Evolutionary conservation across 2,329 filamentous ascomycete genomes (phyloP), one percentile per base, ranked within the genome.

Genomic region (Sarocladiaceae sp.): DNA sequence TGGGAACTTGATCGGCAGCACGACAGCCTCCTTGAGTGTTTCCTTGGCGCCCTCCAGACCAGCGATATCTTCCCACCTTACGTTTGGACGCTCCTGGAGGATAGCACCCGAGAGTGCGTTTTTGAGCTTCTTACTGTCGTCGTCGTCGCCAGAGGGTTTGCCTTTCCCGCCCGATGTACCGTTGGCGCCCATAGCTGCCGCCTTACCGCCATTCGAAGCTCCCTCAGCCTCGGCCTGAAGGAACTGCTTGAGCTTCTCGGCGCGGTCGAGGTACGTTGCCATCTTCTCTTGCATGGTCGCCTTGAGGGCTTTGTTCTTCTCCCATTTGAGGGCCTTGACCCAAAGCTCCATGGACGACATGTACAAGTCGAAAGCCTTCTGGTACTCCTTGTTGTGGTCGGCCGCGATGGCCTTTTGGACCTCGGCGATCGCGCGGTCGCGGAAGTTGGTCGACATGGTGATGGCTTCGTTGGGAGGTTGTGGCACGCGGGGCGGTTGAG

Each of bases 271-370:
- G 74, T 98, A 98, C 63, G 96, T 91, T 56, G 76, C 86, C 16
- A 90, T 89, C 73, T 97, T 97, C 56, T 86, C 82, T 55, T 93
- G 85, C 65, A 98, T 96, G 79, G 95, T 95, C 62, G 94, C 89
- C 73, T 97, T 97, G 51, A 88, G 90, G 57, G 90, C 91, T 51
- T 86, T 82, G 70, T 96, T 97, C 78, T 97, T 98, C 72, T 98
- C 93, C 91, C 91, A 98, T 74, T 98, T 98, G 48, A 98, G 77
- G 26, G 93, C 93, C 49, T 97, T 85, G 86, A 98, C 95, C 74
- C 97, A 98, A 47, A 97, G 81, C 69, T 98, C 91, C 55, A 98
- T 85, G 43, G 91, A 84, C 55, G 88, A 83, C 73, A 95, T 96
- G 78, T 98, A 98, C 51, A 85, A 77, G 62, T 95, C 87, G 65